Evolutionary conservation across 2,329 filamentous ascomycete genomes (phyloP), one percentile per base, ranked within the genome.

Genomic region (Fusarium globosum): DNA sequence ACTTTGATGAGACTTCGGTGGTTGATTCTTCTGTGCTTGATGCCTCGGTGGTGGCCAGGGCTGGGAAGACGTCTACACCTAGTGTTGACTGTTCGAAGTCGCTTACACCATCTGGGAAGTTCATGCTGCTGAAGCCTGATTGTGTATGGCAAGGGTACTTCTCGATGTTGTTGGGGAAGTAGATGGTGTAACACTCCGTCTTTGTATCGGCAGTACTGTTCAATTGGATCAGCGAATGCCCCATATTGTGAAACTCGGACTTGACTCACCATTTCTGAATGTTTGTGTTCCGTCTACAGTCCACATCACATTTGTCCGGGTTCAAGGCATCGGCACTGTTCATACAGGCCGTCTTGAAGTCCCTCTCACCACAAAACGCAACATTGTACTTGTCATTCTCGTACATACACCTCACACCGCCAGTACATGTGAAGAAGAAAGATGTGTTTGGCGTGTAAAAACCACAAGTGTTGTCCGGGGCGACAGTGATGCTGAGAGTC

Each of bases 321-420:
- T 73, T 53, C 61, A 51, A 16, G 1, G 67, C 51, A 15, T 73
- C 71, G 18, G 10, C 39, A n/a, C 43, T 61, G 21, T 46, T 58
- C 26, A 71, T 33, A 33, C 71, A 73, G 15, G 39, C 55, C 20
- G 70, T 73, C 43, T 51, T 64, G 26, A 73, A 61, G 15, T 61
- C 59, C 12, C n/a, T 39, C 16, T 28, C 49, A 6, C 58, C 61
- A 26, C 71, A 73, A 41, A 73, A 73, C 6, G 46, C 62, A 43
- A 68, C 23, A 41, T 73, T 73, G 67, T 68, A 73, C 62, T 71
- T 73, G 26, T 65, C 43, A 16, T 70, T 61, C 35, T 73, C 71
- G 33, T 65, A 73, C 59, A 73, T 59, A 39, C 71, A 73, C 16
- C 26, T 66, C 15, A 49, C 41, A 28, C 59, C 41, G 12, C 30